Base-by-base conservation (phyloP, 176 grass and related monocot species). In the Ananas comosus region DNA sequence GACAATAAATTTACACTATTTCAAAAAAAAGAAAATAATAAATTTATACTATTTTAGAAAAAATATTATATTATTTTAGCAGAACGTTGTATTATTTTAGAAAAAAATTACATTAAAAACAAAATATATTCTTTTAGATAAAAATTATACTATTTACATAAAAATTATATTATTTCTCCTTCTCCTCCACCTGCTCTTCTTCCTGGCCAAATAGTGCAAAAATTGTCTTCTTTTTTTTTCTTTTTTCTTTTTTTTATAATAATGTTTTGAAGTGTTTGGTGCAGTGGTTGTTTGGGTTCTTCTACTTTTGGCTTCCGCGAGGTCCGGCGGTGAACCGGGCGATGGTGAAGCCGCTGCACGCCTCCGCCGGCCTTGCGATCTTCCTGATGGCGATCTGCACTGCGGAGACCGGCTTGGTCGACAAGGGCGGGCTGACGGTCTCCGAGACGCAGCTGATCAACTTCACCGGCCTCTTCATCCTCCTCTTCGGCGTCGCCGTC, bases 221-320 rank as follows among this genome's bases (percentile, higher is more conserved):
- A 23, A 0, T 23, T 23, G 25, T 27, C 23, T 1, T 1, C 1
- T 1, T 24, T 1, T 1, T 1, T 24, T 0, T 24, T 24, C 1
- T 1, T 1, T 27, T 13, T 22, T 13, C 21, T 18, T 66, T 49
- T 18, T 27, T 59, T 42, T 64, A 65, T 19, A 7, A 8, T 42
- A 42, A 27, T 27, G 25, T 0, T 27, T 27, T 27, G 25, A 27
- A 27, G 25, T 27, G 25, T 27, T 48, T 1, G 21, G 65, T 51
- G 74, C 89, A 97, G 89, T 93, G 94, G 94, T 33, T 99, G 28
- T 84, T 99, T 76, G 86, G 89, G 63, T 90, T 99, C 68, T 42
- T 85, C 21, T 51, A 64, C 11, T 99, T 99, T 71, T 92, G 89
- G 94, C 78, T 84, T 1, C 82, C 77, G 12, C 71, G 71, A 54